Conservation (phyloP, 1,139 yeast species). For the Protomyces arabidopsidicola region DNA sequence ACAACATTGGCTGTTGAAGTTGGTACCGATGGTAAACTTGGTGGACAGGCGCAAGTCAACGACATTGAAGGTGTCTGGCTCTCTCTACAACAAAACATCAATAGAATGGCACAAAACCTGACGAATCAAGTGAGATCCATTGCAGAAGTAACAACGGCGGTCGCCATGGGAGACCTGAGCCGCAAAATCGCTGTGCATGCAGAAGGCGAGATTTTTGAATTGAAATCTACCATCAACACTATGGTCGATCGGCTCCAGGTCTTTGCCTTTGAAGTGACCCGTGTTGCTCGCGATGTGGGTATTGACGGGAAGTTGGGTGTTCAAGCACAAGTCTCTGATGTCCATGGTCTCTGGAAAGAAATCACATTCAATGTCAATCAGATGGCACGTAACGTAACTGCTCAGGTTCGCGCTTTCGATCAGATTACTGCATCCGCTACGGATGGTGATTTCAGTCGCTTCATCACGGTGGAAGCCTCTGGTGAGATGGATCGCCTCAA, state of each 20-base stretch:
- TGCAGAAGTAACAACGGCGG: conserved; percentile 88
- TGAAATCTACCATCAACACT: conserved; percentile 45
- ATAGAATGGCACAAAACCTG: conserved; percentile 81
- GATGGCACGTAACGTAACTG: conserved; percentile 85
- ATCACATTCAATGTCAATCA: conserved; percentile 90
- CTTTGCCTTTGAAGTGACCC: conserved; percentile 80
- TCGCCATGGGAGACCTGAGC: conserved; percentile 83
- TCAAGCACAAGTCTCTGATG: conserved; percentile 85
- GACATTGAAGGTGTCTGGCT: conserved; percentile 95
- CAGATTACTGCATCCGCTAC: conserved; percentile 92
- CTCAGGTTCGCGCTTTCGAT: conserved; percentile 90
- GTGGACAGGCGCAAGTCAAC: conserved; percentile 87
- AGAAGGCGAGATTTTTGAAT: conserved; percentile 54
- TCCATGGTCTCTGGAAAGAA: conserved; percentile 87
- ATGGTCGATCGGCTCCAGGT: conserved; percentile 83
- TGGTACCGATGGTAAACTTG: conserved; percentile 82
- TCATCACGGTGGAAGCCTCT: conserved; percentile 82
- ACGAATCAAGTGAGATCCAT: conserved; percentile 86
- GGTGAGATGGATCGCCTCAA: conserved; percentile 94
- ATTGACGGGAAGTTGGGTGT: conserved; percentile 88
- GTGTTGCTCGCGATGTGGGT: conserved; percentile 90
- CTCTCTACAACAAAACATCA: conserved; percentile 83
- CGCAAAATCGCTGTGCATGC: conserved; percentile 87
- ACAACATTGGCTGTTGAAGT: conserved; percentile 83
- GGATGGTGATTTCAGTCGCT: conserved; percentile 85